These are phyloP conservation scores for Pseudonitzschia multistriata DNA, from an alignment of 108 stramenopile genomes.

Conservation along the genomic window DNA sequence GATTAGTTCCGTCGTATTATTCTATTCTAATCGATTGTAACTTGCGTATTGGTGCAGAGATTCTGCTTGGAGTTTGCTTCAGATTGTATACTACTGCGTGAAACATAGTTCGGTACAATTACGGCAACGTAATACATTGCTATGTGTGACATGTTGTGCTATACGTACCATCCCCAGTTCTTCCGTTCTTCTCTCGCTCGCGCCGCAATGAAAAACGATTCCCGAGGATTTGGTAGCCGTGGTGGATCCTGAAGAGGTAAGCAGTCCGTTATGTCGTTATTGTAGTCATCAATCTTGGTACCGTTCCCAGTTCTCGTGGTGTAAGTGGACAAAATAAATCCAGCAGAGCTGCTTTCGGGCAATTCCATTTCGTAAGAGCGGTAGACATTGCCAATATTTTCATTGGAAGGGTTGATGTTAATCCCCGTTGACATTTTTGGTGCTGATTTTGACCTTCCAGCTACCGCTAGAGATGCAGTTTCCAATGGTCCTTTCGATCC, in stretches of 20 bases:
- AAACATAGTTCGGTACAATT: too few species aligned
- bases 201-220: neutral
- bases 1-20: too few species aligned
- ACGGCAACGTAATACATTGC: too few species aligned
- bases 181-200: neutral
- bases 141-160: neutral
- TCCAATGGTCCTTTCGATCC: too few species aligned
- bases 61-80: too few species aligned
- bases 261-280: neutral
- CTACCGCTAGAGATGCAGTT: too few species aligned
- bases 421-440: neutral
- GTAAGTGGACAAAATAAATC: neutral
- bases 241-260: neutral
- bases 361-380: neutral
- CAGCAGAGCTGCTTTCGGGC: neutral
- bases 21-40: too few species aligned
- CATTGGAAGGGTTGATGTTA: neutral
- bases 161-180: neutral
- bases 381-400: neutral
- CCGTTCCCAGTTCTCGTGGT: too few species aligned
- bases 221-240: neutral
- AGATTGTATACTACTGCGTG: too few species aligned
- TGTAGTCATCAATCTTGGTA: neutral
- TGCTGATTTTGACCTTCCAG: too few species aligned
- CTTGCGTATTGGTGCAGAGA: too few species aligned